phyloP scores from a whole-genome alignment of 1,139 yeast species.

The Pneumocystis wakefieldiae region DNA sequence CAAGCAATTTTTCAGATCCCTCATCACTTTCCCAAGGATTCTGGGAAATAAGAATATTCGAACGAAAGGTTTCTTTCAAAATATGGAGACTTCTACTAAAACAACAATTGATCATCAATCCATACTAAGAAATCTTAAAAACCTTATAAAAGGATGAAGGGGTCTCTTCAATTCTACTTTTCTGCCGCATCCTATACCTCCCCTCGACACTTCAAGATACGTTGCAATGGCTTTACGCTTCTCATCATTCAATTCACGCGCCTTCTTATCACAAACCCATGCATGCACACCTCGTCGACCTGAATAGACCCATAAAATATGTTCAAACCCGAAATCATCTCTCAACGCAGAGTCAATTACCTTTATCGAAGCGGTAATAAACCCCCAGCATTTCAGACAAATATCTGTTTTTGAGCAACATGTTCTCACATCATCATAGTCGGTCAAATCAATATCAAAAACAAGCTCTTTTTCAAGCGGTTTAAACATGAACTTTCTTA shows the following conservation, averaged over 20 bases:
- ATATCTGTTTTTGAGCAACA: conserved; percentile 80
- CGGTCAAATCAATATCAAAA: conserved; percentile 94
- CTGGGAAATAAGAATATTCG: conserved; percentile 60
- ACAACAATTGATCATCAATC: neutral
- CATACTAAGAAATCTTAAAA: neutral
- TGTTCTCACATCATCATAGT: conserved; percentile 84
- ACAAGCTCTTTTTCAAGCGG: conserved; percentile 79
- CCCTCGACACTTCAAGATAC: conserved; percentile 62
- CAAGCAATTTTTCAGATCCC: conserved; percentile 41
- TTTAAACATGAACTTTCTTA: conserved; percentile 67
- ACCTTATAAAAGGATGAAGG: conserved; percentile 65
- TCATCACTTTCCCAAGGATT: conserved; percentile 59
- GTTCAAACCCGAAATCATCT: conserved; percentile 80
- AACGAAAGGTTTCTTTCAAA: conserved; percentile 47
- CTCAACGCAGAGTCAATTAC: conserved; percentile 56
- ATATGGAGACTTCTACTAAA: conserved; percentile 38
- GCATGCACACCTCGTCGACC: conserved; percentile 99
- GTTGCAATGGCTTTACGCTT: conserved; percentile 67
- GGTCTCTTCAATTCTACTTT: conserved; percentile 54
- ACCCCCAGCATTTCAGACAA: conserved; percentile 86
- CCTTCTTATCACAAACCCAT: conserved; percentile 84
- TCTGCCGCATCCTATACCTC: conserved; percentile 31
- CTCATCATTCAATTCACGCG: conserved; percentile 56
- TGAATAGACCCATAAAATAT: conserved; percentile 86
- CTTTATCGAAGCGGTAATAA: conserved; percentile 72